These are phyloP conservation scores for Syzygium aqueum DNA, from an alignment of 345 rosid species.

Conservation along the genomic window DNA sequence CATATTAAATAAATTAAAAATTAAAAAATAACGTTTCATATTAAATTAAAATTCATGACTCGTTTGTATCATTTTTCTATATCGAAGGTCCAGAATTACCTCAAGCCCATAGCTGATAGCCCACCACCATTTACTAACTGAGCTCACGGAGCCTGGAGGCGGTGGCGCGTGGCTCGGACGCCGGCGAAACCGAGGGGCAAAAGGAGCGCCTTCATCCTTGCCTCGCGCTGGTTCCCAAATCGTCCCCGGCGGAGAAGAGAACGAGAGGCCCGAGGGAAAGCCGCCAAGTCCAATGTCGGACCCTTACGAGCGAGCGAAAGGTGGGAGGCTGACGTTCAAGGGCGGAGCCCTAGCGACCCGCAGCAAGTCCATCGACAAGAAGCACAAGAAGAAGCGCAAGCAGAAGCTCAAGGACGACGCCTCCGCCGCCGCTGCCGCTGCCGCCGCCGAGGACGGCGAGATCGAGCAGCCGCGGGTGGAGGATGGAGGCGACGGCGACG, in stretches of 20 bases:
- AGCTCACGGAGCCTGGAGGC: background rate
- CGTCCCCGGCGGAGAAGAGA: background rate
- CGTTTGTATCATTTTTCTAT: too few species aligned
- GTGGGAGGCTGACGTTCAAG: conserved; percentile 67
- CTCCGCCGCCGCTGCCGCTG: conserved; percentile 5
- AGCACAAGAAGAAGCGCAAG: conserved; percentile 43
- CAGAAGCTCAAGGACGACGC: conserved; percentile 3
- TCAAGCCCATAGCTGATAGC: background rate
- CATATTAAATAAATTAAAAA: too few species aligned
- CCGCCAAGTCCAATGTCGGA: conserved; percentile 33
- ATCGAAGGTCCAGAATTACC: background rate
- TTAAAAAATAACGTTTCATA: too few species aligned
- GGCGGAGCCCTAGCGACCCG: conserved; percentile 63
- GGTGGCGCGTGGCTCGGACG: background rate
- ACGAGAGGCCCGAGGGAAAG: background rate
- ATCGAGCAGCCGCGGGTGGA: conserved; percentile 5
- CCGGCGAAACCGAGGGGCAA: background rate
- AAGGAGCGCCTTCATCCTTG: background rate
- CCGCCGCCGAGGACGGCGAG: background rate
- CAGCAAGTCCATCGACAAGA: conserved; percentile 60
- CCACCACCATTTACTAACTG: background rate
- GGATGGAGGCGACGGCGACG: conserved; percentile 2
- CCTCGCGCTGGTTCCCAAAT: background rate
- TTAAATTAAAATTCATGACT: too few species aligned
- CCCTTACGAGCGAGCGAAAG: conserved; percentile 62